Conservation (phyloP, 371 early-diverging fungal genomes). For the Actinomucor elegans region DNA sequence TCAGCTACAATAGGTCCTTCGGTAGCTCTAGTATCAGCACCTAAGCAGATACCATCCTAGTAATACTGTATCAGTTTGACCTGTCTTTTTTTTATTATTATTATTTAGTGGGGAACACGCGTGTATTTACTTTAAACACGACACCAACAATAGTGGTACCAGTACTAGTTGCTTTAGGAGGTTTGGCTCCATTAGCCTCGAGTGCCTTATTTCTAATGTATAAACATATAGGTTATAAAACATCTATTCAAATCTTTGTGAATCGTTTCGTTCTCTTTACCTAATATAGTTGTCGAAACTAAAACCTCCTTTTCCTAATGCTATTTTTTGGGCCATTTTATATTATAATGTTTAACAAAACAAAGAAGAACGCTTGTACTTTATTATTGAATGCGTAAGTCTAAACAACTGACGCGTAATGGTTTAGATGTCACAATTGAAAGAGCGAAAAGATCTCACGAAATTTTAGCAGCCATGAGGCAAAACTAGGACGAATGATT, state of each 20-base stretch:
- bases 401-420: constrained; percentile 5
- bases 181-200: constrained; percentile 73
- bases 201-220: constrained; percentile 74
- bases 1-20: constrained; percentile 98
- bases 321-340: constrained; percentile 38
- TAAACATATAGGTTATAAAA: not conserved
- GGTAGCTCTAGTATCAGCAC: constrained; percentile 99
- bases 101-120: no score
- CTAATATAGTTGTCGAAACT: constrained; percentile 83
- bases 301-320: constrained; percentile 68
- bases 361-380: not conserved
- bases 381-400: constrained; percentile 12
- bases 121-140: constrained; percentile 83
- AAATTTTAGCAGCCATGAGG: no score
- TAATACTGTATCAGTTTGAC: not conserved
- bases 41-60: constrained; percentile 95
- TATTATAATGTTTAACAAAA: not conserved
- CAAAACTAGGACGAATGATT: no score
- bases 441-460: not conserved
- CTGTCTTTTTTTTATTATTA: no score
- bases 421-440: constrained; percentile 4
- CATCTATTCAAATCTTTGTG: not conserved
- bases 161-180: constrained; percentile 93
- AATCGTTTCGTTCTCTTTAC: constrained; percentile 37
- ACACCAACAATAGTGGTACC: constrained; percentile 99